Conservation (phyloP, 257 asterid species). For the Cruciata laevipes region DNA sequence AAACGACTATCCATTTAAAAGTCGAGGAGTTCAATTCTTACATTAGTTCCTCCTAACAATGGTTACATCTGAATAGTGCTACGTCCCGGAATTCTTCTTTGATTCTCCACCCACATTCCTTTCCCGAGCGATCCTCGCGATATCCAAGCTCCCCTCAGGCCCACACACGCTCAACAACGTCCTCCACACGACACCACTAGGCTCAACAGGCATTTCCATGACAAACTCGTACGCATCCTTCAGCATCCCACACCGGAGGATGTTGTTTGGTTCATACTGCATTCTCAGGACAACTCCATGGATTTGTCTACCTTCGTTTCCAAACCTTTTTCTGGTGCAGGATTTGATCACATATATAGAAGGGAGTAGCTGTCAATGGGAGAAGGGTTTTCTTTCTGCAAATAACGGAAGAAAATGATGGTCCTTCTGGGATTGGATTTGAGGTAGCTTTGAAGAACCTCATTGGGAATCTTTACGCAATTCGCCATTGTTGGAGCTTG, state of each 20-base stretch:
- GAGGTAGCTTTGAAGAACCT: constrained; percentile 14
- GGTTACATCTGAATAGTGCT: constrained; percentile 9
- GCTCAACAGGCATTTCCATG: constrained; percentile 21
- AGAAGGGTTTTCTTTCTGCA: constrained; percentile 13
- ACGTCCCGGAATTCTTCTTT: constrained; percentile 22
- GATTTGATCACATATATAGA: constrained; percentile 6
- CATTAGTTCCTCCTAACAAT: too few relatives aligned
- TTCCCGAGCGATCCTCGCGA: constrained; percentile 7
- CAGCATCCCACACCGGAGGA: constrained; percentile 22
- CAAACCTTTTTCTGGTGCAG: constrained; percentile 7
- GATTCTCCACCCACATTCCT: constrained; percentile 30
- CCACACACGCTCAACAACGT: constrained; percentile 24
- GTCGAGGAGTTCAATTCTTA: too few relatives aligned
- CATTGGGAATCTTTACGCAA: constrained; percentile 10
- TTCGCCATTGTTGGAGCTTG: not conserved
- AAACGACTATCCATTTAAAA: not conserved
- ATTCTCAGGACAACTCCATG: constrained; percentile 20
- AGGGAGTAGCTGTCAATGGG: constrained; percentile 11
- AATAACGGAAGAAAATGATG: constrained; percentile 15
- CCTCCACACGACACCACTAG: constrained; percentile 28
- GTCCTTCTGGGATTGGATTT: constrained; percentile 22
- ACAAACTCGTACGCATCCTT: constrained; percentile 24
- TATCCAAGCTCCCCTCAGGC: not conserved
- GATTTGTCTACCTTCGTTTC: constrained; percentile 17
- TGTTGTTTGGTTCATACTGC: constrained; percentile 14